Evolutionary conservation across 2,329 filamentous ascomycete genomes (phyloP), one percentile per base, ranked within the genome.

Genomic region (Penicillium corylophilum): DNA sequence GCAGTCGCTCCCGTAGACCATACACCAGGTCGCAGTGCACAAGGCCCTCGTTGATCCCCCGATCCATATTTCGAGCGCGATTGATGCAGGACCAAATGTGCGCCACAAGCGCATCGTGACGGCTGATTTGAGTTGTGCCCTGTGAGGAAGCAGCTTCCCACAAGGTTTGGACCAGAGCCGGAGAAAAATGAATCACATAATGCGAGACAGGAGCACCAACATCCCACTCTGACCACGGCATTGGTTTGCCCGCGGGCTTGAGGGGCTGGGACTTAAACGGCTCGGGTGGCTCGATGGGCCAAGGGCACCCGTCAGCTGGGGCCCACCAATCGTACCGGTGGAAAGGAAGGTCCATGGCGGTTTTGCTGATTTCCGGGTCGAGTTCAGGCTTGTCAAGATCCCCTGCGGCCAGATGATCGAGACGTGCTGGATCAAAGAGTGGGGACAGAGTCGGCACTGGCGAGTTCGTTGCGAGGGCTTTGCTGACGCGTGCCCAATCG

Each of bases 241-340:
- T 23, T 35, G 43, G 43, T 15, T n/a, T 45, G 12, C 15, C 15
- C 7, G 43, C 15, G 15, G 43, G 20, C 12, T 18, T 23, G 12
- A 18, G 43, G 16, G 43, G 31, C 28, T 35, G 43, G 26, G 43
- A 18, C 5, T 35, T 28, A 23, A 44, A 26, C 16, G 22, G 20
- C 28, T 28, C 42, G 2, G 42, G 23, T 3, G 28, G 16, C 23
- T 26, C n/a, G 9, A 35, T 18, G 13, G 43, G 43, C 28, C 15
- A 45, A 20, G 15, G 20, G 3, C 28, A n/a, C 22, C 15, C 10
- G 15, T 45, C 43, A 16, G 15, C 28, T 12, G 28, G 10, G n/a
- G 15, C 20, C 43, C 43, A 45, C 43, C 43, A 45, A 18, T 45
- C 20, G 43, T 18, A 45, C 6, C 43, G 43, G 31, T 45, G 43